Evolutionary conservation across 352 stramenopile species (phyloP).

Genomic region (Pythium sp.): DNA sequence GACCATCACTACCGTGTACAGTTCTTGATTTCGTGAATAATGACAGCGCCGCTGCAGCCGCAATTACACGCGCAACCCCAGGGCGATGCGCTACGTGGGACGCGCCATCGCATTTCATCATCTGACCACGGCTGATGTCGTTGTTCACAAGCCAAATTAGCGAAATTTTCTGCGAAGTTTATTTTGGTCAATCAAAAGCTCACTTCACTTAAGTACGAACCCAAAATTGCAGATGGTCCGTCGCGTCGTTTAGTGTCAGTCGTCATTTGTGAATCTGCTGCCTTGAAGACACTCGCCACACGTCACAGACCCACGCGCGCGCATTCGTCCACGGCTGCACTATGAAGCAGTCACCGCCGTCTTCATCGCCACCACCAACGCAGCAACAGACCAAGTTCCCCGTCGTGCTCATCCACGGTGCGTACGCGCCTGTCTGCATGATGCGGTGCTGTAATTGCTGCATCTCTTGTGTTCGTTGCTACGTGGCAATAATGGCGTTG

Average conservation of each 20-base stretch:
- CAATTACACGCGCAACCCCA: background rate
- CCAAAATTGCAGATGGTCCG: too few relatives aligned
- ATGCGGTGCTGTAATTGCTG: background rate
- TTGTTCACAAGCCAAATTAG: too few relatives aligned
- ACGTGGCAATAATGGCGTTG: background rate
- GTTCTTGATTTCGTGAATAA: background rate
- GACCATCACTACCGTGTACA: background rate
- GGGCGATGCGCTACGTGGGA: background rate
- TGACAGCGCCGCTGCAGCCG: background rate
- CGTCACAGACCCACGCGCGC: background rate
- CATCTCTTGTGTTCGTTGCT: background rate
- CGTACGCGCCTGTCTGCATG: background rate
- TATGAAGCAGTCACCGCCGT: background rate
- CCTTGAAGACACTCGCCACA: background rate
- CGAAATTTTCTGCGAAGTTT: too few relatives aligned
- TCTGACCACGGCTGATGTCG: background rate
- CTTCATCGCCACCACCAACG: too few relatives aligned
- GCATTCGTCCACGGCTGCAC: background rate
- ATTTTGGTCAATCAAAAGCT: too few relatives aligned
- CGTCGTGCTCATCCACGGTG: slow-evolving; percentile 68
- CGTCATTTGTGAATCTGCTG: background rate
- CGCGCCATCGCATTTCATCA: background rate
- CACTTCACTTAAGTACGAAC: background rate
- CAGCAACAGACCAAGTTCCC: slow-evolving; percentile 35
- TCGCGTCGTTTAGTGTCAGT: background rate